These are phyloP conservation scores for Didymella keratinophila DNA, from an alignment of 2,329 filamentous ascomycete genomes.

Conservation along the genomic window DNA sequence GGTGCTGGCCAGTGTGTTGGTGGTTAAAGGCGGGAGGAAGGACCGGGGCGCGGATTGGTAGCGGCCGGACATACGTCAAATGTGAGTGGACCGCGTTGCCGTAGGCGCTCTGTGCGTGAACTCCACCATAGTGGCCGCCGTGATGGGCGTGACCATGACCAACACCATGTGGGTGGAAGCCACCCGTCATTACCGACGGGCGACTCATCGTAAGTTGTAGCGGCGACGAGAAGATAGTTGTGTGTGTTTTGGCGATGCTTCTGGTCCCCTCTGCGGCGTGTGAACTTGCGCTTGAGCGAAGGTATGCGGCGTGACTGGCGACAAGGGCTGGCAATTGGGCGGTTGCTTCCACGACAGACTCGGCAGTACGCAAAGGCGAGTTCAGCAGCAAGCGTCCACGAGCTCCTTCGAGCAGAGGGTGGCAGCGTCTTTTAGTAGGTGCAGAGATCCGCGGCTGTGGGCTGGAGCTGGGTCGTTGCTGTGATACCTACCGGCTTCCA, in stretches of 20 bases:
- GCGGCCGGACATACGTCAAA: conserved; percentile 51
- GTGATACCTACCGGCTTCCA: conserved; percentile 47
- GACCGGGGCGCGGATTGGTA: conserved; percentile 53
- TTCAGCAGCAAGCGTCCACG: conserved; percentile 41
- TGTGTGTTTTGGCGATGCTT: conserved; percentile 20
- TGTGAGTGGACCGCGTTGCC: conserved; percentile 34
- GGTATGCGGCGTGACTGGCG: conserved; percentile 36
- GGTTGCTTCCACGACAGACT: conserved; percentile 46
- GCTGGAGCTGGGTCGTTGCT: conserved; percentile 49
- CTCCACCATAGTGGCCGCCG: conserved; percentile 34
- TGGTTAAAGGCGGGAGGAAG: conserved; percentile 47
- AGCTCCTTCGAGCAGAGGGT: conserved; percentile 44
- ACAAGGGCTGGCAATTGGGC: conserved; percentile 39
- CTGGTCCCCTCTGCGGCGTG: conserved; percentile 21
- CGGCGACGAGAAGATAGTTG: conserved; percentile 10
- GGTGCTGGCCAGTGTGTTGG: conserved; percentile 45
- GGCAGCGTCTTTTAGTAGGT: conserved; percentile 49
- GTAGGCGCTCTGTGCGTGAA: conserved; percentile 38
- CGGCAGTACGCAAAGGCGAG: conserved; percentile 31
- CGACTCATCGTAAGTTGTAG: conserved; percentile 38
- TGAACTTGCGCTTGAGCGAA: conserved; percentile 22
- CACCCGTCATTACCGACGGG: conserved; percentile 39
- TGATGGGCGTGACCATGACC: conserved; percentile 17
- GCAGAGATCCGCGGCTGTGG: conserved; percentile 44
- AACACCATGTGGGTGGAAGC: conserved; percentile 32